phyloP scores from a whole-genome alignment of 768 basidiomycete species.

The Macrolepiota dolichaula region DNA sequence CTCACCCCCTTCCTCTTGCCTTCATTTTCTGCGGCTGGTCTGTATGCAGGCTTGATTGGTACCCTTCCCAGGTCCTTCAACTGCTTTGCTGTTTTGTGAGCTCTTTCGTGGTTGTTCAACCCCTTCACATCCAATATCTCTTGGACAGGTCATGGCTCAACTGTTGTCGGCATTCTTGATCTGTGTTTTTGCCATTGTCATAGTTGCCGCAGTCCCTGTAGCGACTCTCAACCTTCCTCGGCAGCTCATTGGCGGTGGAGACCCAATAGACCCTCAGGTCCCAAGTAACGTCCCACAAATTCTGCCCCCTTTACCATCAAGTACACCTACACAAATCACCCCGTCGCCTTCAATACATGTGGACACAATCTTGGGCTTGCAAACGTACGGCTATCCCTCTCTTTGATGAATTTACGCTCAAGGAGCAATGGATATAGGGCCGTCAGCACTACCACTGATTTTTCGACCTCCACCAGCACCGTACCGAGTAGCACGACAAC shows the following conservation, averaged over 20 bases:
- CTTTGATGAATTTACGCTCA: neutral
- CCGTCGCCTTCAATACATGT: neutral
- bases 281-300: neutral
- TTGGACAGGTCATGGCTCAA: neutral
- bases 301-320: neutral
- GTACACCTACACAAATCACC: neutral
- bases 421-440: neutral
- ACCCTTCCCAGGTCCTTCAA: neutral
- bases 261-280: neutral
- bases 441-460: neutral
- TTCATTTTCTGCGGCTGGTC: slow-evolving; percentile 6
- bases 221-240: neutral
- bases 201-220: neutral
- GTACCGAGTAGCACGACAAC: slow-evolving; percentile 10
- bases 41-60: neutral
- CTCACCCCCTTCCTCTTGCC: neutral
- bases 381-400: neutral
- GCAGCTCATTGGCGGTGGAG: neutral
- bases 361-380: neutral
- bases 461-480: neutral
- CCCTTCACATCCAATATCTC: neutral
- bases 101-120: neutral
- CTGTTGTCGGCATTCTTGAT: neutral
- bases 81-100: neutral
- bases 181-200: neutral